Percentiles rank a stretch among this genome's conserved stretches.
phyloP scores from a whole-genome alignment of 257 asterid species.

The Solanum virginianum region DNA sequence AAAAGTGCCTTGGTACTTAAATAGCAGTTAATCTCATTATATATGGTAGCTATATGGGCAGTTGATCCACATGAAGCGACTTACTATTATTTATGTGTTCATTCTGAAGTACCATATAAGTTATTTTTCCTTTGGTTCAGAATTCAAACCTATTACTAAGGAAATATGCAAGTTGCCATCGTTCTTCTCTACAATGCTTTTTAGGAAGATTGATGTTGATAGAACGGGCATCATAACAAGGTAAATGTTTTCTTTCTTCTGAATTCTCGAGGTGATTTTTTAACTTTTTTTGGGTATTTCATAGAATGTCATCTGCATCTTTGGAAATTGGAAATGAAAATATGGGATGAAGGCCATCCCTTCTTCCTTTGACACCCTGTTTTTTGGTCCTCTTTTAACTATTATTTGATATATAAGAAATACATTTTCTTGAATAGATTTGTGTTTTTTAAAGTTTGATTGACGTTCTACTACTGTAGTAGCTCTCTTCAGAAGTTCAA shows the following conservation, averaged over 20 bases:
- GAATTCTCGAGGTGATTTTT: not conserved
- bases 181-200: constrained; percentile 77
- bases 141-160: constrained; percentile 82
- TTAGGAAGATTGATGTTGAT: constrained; percentile 64
- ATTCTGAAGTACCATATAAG: not conserved
- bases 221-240: constrained; percentile 69
- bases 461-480: not conserved
- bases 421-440: not conserved
- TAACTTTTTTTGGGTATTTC: not conserved
- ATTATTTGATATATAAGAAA: not conserved
- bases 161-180: constrained; percentile 99
- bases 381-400: not conserved
- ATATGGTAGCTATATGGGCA: not conserved
- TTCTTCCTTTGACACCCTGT: not conserved
- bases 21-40: not conserved
- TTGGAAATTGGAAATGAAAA: not conserved
- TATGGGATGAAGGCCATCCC: not conserved
- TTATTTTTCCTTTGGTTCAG: constrained; percentile 29
- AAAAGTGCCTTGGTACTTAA: not conserved
- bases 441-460: not conserved
- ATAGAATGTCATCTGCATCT: not conserved
- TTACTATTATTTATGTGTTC: not conserved
- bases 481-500: not conserved
- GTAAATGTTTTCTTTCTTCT: constrained; percentile 19
- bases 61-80: not conserved